phyloP scores from a whole-genome alignment of 495 filamentous ascomycete species.

The Penicillium silybi region DNA sequence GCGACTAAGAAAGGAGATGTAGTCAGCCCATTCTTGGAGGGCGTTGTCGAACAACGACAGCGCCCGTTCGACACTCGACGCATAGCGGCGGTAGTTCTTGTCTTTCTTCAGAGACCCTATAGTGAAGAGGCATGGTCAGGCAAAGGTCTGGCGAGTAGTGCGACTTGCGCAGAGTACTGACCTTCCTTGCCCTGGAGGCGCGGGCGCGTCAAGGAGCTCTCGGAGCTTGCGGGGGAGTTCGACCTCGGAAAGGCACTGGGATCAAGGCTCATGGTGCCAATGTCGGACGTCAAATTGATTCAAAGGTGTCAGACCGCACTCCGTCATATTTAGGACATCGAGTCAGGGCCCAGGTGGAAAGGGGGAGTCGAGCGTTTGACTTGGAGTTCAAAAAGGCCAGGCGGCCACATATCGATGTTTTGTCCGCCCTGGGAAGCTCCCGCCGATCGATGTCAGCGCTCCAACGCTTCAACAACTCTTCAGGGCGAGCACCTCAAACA shows the following conservation, averaged over 20 bases:
- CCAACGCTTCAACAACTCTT: neutral
- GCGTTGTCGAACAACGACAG: slow-evolving; percentile 88
- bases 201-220: slow-evolving; percentile 64
- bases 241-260: slow-evolving; percentile 60
- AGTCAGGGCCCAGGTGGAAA: slow-evolving; percentile 10
- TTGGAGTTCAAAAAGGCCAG: slow-evolving; percentile 21
- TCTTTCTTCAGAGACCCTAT: slow-evolving; percentile 73
- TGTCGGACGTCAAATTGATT: slow-evolving; percentile 23
- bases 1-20: slow-evolving; percentile 92
- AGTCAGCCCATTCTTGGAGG: slow-evolving; percentile 98
- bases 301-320: slow-evolving; percentile 19
- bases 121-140: slow-evolving; percentile 3
- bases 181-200: slow-evolving; percentile 52
- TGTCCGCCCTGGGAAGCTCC: slow-evolving; percentile 25
- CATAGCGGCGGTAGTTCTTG: slow-evolving; percentile 89
- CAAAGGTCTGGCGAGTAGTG: neutral
- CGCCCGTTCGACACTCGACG: slow-evolving; percentile 79
- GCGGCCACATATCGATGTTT: slow-evolving; percentile 25
- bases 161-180: slow-evolving; percentile 15
- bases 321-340: slow-evolving; percentile 40
- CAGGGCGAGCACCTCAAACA: neutral
- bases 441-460: slow-evolving; percentile 19
- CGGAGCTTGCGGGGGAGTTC: slow-evolving; percentile 72
- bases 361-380: slow-evolving; percentile 12
- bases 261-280: slow-evolving; percentile 67